Conservation (phyloP, 2,329 filamentous ascomycete species). For the Pseudogymnoascus sp. region DNA sequence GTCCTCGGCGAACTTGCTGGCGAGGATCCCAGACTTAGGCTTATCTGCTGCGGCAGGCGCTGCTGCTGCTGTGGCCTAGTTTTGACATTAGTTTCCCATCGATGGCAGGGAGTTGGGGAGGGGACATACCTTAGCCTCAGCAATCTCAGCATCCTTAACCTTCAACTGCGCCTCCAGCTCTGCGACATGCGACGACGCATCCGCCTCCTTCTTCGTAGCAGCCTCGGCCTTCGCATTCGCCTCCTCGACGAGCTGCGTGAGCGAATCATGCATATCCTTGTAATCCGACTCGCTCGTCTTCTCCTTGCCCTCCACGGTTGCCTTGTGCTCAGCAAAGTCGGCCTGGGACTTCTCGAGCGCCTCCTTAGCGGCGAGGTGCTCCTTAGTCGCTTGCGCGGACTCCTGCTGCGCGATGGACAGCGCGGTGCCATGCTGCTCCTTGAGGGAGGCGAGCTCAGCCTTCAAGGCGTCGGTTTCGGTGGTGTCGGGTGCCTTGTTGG, state of each 20-base stretch:
- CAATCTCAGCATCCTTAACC: conserved; percentile 55
- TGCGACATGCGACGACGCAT: background rate
- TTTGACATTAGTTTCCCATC: conserved; percentile 7
- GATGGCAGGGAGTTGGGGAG: background rate
- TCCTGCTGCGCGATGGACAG: conserved; percentile 30
- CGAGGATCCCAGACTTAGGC: background rate
- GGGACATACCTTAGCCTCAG: conserved; percentile 47
- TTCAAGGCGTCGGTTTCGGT: conserved; percentile 46
- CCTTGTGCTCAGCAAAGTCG: conserved; percentile 46
- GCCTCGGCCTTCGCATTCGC: conserved; percentile 32
- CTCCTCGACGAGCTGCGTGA: conserved; percentile 54
- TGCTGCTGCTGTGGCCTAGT: conserved; percentile 9
- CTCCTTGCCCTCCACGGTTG: conserved; percentile 42
- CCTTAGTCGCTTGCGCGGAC: conserved; percentile 29
- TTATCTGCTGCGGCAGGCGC: conserved; percentile 13
- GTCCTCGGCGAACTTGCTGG: conserved; percentile 45
- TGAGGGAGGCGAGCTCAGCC: conserved; percentile 43
- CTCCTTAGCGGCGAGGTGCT: conserved; percentile 30
- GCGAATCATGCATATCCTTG: conserved; percentile 55
- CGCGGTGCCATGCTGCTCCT: conserved; percentile 41
- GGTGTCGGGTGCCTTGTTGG: conserved; percentile 49
- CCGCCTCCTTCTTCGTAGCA: conserved; percentile 22
- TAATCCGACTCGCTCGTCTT: conserved; percentile 55
- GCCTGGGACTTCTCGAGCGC: conserved; percentile 40
- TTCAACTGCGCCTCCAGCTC: conserved; percentile 25